Conservation (phyloP, 495 filamentous ascomycete species). For the Podospora fimiseda region DNA sequence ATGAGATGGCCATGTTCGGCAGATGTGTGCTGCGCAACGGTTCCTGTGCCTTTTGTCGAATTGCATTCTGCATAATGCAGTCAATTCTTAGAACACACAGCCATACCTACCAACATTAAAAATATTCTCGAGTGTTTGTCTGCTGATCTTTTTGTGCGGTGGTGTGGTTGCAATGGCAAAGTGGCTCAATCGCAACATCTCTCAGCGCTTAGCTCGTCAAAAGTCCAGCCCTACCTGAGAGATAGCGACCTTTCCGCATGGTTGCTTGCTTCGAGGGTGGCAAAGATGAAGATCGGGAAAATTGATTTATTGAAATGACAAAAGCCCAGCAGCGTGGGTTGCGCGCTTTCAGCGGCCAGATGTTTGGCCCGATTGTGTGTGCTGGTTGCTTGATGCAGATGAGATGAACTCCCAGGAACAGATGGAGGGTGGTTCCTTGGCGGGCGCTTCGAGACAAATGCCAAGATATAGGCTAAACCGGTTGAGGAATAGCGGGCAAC, state of each 20-base stretch:
- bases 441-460: constrained; percentile 19
- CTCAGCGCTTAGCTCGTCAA: constrained; percentile 1
- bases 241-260: no score
- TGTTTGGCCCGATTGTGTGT: constrained; percentile 3
- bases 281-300: neutral
- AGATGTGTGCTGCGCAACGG: constrained; percentile 1
- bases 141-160: neutral
- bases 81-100: constrained; percentile 6
- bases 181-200: neutral
- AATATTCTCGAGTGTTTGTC: neutral
- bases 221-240: neutral
- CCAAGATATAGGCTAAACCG: constrained; percentile 7
- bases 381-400: neutral
- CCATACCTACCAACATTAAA: neutral
- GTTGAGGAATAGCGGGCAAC: neutral
- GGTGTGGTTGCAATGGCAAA: neutral
- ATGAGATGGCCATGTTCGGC: neutral
- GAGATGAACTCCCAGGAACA: neutral
- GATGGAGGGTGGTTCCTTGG: constrained; percentile 8
- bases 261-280: no score
- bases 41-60: neutral
- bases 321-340: neutral
- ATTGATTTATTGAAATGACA: neutral
- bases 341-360: constrained; percentile 1
- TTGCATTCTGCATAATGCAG: constrained; percentile 3